Conservation (phyloP, 495 filamentous ascomycete species). For the Penicillium alfredii region DNA sequence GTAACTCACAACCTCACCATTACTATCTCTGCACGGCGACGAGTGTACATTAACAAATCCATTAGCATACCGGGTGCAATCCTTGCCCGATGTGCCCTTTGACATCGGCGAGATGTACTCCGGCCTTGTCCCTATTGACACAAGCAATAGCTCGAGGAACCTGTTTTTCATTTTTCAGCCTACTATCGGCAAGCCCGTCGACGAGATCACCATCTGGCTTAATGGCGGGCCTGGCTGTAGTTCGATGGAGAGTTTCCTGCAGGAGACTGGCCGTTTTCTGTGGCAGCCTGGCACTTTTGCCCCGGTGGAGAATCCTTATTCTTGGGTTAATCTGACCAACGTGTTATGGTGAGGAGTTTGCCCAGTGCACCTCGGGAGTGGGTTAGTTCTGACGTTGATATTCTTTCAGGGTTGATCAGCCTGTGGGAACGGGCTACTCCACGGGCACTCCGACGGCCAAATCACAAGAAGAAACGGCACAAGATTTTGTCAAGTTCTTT, state of each 20-base stretch:
- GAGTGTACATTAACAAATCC: too few species aligned
- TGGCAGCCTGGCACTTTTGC: constrained; percentile 56
- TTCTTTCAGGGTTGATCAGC: constrained; percentile 44
- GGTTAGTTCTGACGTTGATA: not conserved
- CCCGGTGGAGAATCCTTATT: constrained; percentile 56
- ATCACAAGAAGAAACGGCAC: constrained; percentile 49
- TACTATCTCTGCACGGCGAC: too few species aligned
- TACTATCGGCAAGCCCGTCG: constrained; percentile 42
- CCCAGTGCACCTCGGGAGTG: not conserved
- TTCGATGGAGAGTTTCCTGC: constrained; percentile 60
- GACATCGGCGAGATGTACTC: constrained; percentile 74
- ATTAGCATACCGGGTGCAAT: constrained; percentile 61
- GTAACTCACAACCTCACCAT: constrained; percentile 1
- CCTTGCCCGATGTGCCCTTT: constrained; percentile 66
- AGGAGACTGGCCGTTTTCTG: constrained; percentile 60
- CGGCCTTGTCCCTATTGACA: constrained; percentile 63
- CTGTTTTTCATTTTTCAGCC: constrained; percentile 51
- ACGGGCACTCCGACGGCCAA: constrained; percentile 49
- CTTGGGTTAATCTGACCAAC: constrained; percentile 63
- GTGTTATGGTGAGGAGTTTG: constrained; percentile 52
- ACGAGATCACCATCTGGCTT: constrained; percentile 69
- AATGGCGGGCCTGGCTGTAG: constrained; percentile 67
- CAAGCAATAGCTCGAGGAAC: constrained; percentile 41
- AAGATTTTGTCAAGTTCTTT: constrained; percentile 58
- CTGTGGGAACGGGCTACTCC: constrained; percentile 53